phyloP scores from a whole-genome alignment of 345 rosid genomes.

The Rhodamnia rubescens region DNA sequence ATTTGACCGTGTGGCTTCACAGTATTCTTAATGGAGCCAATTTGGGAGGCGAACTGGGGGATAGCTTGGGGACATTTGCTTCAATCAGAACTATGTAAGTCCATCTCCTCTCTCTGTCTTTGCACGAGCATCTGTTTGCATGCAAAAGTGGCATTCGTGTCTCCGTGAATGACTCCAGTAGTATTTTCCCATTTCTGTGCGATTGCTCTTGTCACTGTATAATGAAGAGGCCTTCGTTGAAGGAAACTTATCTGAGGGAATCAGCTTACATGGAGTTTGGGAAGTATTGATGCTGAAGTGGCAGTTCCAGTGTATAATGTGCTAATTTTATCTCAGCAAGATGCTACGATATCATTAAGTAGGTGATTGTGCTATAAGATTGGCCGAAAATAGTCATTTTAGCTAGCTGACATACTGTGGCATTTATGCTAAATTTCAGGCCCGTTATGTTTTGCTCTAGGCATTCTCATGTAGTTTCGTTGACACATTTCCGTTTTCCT shows the following conservation, averaged over 20 bases:
- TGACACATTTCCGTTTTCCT: not conserved
- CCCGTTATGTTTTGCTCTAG: not conserved
- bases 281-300: not conserved
- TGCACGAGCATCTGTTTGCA: not conserved
- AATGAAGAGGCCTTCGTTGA: not conserved
- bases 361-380: not conserved
- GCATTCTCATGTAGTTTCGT: not conserved
- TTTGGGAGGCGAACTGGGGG: constrained; percentile 88
- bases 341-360: not conserved
- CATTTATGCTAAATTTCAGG: not conserved
- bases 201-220: not conserved
- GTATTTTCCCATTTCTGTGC: not conserved
- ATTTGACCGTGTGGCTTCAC: constrained; percentile 2
- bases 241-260: not conserved
- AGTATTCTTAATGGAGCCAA: constrained; percentile 84
- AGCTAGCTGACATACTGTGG: not conserved
- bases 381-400: not conserved
- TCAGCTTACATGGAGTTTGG: not conserved
- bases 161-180: not conserved
- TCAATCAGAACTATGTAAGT: constrained; percentile 78
- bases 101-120: not conserved
- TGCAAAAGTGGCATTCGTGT: not conserved
- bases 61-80: constrained; percentile 46
- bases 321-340: not conserved
- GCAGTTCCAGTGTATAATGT: not conserved